Conservation (phyloP, 2,329 filamentous ascomycete species). For the Phaeoacremonium minimum region DNA sequence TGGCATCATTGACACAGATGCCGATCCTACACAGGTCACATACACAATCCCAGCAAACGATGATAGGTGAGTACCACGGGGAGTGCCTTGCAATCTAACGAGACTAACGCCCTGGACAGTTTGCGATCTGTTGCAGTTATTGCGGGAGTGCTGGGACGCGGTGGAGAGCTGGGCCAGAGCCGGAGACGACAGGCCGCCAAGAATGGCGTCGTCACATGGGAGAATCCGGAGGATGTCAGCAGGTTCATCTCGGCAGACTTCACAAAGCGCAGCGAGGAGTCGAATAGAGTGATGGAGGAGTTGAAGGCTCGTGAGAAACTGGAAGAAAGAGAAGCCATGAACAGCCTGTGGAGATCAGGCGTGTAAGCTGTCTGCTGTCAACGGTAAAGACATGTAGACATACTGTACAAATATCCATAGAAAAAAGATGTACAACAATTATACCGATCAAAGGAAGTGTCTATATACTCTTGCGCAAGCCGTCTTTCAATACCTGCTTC, state of each 20-base stretch:
- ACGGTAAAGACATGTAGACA: neutral
- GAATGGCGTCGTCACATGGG: conserved; percentile 61
- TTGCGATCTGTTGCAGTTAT: conserved; percentile 78
- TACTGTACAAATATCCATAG: neutral
- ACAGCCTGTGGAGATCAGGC: neutral
- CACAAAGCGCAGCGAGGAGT: conserved; percentile 4
- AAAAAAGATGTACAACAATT: no score
- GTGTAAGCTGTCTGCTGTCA: neutral
- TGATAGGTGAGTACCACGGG: conserved; percentile 69
- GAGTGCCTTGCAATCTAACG: no score
- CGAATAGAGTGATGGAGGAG: neutral
- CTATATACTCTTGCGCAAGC: no score
- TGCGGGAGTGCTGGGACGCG: conserved; percentile 78
- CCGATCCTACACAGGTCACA: conserved; percentile 88
- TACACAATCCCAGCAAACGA: conserved; percentile 97
- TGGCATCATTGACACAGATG: conserved; percentile 90
- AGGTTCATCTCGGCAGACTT: conserved; percentile 26
- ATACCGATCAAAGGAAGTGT: no score
- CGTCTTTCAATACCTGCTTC: no score
- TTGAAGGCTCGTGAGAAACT: neutral
- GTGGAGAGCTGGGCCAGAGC: conserved; percentile 72
- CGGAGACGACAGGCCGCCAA: conserved; percentile 60
- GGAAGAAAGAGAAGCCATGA: neutral
- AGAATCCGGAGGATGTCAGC: conserved; percentile 37
- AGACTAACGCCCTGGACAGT: conserved; percentile 52